phyloP scores from a whole-genome alignment of 495 filamentous ascomycete genomes.

The Penicillium lagena region DNA sequence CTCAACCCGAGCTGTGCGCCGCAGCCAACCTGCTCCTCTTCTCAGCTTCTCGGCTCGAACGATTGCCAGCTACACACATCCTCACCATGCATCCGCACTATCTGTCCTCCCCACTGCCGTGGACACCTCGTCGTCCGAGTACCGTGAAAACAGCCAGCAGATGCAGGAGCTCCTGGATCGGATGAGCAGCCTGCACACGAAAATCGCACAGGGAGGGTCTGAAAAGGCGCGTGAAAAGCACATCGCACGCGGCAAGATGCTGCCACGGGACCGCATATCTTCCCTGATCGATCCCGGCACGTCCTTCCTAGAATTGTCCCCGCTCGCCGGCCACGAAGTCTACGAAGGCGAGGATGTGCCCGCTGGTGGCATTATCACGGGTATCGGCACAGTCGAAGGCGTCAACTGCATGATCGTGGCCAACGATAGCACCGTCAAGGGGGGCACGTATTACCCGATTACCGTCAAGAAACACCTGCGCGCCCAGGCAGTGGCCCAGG shows the following conservation, averaged over 20 bases:
- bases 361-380: conserved; percentile 88
- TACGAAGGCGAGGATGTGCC: conserved; percentile 84
- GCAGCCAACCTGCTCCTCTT: conserved; percentile 4
- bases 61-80: conserved; percentile 56
- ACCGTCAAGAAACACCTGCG: conserved; percentile 97
- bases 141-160: conserved; percentile 70
- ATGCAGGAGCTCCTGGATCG: conserved; percentile 66
- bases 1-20: conserved; percentile 11
- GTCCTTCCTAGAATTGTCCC: conserved; percentile 84
- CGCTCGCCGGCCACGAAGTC: conserved; percentile 78
- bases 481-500: conserved; percentile 83
- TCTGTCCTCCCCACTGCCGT: conserved; percentile 71
- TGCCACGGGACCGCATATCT: conserved; percentile 83
- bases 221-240: conserved; percentile 88
- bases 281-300: conserved; percentile 84
- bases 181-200: conserved; percentile 62
- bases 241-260: conserved; percentile 83
- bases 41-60: conserved; percentile 6
- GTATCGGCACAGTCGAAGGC: conserved; percentile 84
- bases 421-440: conserved; percentile 97
- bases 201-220: conserved; percentile 68
- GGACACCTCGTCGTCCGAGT: conserved; percentile 71
- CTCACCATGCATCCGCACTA: conserved; percentile 65
- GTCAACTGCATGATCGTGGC: conserved; percentile 92
- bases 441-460: conserved; percentile 97